Conservation (phyloP, 2,329 filamentous ascomycete genomes). For the Beauveria rudraprayagi region DNA sequence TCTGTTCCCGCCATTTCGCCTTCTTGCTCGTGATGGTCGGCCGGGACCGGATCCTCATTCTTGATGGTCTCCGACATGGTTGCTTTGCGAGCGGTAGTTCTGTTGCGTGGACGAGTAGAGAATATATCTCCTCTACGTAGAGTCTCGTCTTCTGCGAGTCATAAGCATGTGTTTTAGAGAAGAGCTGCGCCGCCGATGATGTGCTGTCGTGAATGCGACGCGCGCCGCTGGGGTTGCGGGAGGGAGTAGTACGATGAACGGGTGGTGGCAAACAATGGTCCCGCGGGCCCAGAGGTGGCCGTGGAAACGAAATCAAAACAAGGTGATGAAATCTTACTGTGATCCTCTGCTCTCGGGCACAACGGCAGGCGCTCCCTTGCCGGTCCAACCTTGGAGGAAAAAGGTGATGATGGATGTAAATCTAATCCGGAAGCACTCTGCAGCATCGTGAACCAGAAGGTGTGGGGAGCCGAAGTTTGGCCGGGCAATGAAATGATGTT, state of each 20-base stretch:
- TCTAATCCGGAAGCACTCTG: background rate
- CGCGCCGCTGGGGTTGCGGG: background rate
- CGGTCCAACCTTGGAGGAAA: background rate
- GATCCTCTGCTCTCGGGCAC: background rate
- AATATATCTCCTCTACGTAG: background rate
- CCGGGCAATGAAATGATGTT: background rate
- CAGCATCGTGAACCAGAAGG: background rate
- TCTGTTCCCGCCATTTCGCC: slow-evolving; percentile 11
- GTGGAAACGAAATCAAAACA: background rate
- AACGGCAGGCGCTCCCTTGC: slow-evolving; percentile 1
- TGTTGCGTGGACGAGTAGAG: background rate
- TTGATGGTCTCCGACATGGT: slow-evolving; percentile 12
- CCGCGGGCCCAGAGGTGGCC: background rate
- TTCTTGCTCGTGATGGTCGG: slow-evolving; percentile 8
- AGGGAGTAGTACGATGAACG: background rate
- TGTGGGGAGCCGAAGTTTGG: slow-evolving; percentile 12
- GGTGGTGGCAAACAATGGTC: slow-evolving; percentile 1
- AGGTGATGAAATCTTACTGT: background rate
- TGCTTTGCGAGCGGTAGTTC: background rate
- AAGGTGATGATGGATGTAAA: slow-evolving; percentile 4
- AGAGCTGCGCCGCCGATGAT: background rate
- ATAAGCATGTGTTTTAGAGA: background rate
- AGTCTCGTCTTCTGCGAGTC: background rate
- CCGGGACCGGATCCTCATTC: slow-evolving; percentile 11
- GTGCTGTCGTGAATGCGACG: slow-evolving; percentile 3